phyloP scores from a whole-genome alignment of 768 basidiomycete species.

The Trametes cinnabarina region DNA sequence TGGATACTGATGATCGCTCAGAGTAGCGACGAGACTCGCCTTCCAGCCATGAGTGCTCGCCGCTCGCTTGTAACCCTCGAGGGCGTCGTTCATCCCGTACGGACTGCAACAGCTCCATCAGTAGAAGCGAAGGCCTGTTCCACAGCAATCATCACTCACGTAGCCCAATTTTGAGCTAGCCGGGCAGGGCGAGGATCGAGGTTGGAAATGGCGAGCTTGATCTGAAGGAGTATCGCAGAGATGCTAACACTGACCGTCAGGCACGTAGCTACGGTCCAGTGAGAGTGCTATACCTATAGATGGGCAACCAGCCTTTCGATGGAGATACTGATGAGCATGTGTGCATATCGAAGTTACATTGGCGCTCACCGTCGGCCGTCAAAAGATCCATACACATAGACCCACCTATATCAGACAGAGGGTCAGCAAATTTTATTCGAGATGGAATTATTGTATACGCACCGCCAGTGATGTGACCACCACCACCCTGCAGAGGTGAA shows the following conservation, averaged over 20 bases:
- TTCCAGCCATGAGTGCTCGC: constrained; percentile 65
- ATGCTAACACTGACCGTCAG: constrained; percentile 27
- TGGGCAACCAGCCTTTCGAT: constrained; percentile 61
- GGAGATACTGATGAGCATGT: neutral
- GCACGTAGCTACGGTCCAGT: neutral
- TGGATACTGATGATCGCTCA: no score
- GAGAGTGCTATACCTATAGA: constrained; percentile 46
- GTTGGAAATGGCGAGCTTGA: constrained; percentile 67
- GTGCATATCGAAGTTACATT: neutral
- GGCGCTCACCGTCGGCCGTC: constrained; percentile 53
- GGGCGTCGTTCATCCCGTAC: constrained; percentile 55
- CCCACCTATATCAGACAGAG: constrained; percentile 43
- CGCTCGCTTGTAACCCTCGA: constrained; percentile 64
- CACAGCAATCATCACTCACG: constrained; percentile 25
- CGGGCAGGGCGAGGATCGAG: constrained; percentile 63
- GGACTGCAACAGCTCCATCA: constrained; percentile 18
- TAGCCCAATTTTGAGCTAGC: constrained; percentile 50
- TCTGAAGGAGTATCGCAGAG: constrained; percentile 53
- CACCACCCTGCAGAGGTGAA: constrained; percentile 45
- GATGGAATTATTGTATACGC: neutral
- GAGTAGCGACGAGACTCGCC: constrained; percentile 30
- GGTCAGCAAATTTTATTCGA: neutral
- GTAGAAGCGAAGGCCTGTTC: neutral
- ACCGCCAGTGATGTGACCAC: constrained; percentile 68
- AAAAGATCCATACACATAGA: constrained; percentile 76